Base-by-base conservation (phyloP, 1,284 basidiomycete genomes). In the Ganoderma sp. region DNA sequence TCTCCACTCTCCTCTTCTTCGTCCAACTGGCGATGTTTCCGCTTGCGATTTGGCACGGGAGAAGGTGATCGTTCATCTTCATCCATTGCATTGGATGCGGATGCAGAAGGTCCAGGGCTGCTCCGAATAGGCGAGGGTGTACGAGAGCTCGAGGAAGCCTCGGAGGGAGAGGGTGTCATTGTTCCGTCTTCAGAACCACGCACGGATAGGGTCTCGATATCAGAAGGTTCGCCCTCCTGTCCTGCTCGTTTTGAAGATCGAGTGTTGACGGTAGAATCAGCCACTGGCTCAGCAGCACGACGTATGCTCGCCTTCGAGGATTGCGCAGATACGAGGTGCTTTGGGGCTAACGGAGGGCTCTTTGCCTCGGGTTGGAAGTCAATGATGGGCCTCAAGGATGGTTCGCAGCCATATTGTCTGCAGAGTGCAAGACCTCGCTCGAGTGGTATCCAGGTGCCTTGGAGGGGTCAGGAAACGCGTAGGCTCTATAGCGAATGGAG, bases 381-480 rank as follows among this genome's bases (percentile, higher is more conserved):
- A 70, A 99, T 95, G 72, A 99, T 95, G 32, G 98, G 95, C 42
- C 94, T 91, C n/a, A 99, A 86, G 17, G 94, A 84, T 32, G 84
- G 79, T 73, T 97, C 95, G 77, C 98, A 97, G 73, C 96, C 95
- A 82, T 99, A 99, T 78, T 98, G 96, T 75, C 90, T 94, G 37
- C 95, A 93, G 17, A 99, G 85, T 41, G 84, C 84, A 63, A 99
- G 84, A 6, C 97, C 97, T 68, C 96, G 86, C 66, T 98, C 96
- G 70, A 98, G 90, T 25, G 98, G 98, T 71, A 99, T 97, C 98
- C 98, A 99, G 45, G 98, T 99, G 22, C 98, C 97, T 99, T 65
- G 25, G 42, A 5, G 56, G 34, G 41, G 41, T 43, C 7, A 39
- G 25, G 34, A 39, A 34, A 22, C 52, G 28, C 12, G 48, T 14